These are phyloP conservation scores for Lipomyces chichibuensis DNA, from an alignment of 805 yeast species.

Conservation along the genomic window DNA sequence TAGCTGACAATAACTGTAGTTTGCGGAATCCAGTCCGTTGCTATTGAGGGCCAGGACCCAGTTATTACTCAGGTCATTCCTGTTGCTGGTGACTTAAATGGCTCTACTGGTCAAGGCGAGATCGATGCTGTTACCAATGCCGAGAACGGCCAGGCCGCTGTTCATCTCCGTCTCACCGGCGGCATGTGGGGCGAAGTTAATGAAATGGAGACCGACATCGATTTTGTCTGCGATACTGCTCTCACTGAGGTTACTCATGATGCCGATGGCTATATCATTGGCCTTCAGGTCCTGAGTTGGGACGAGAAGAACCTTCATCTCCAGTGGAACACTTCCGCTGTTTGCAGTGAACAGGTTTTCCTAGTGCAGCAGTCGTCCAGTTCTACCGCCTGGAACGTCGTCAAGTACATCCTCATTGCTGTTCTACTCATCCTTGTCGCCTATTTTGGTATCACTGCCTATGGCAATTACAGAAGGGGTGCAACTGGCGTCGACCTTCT, in stretches of 20 bases:
- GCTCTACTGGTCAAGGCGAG: conserved; percentile 28
- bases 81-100: conserved; percentile 42
- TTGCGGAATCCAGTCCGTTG: conserved; percentile 70
- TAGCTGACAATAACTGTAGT: conserved; percentile 41
- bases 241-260: conserved; percentile 33
- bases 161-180: conserved; percentile 51
- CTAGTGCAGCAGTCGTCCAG: conserved; percentile 35
- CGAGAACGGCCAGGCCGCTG: conserved; percentile 18
- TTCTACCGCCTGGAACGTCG: conserved; percentile 74
- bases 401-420: conserved; percentile 74
- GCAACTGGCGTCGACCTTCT: conserved; percentile 59
- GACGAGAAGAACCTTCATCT: conserved; percentile 42
- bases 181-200: conserved; percentile 71
- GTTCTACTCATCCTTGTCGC: conserved; percentile 19
- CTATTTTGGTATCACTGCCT: conserved; percentile 62
- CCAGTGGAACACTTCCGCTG: conserved; percentile 49
- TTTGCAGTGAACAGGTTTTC: conserved; percentile 46
- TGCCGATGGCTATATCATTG: conserved; percentile 36
- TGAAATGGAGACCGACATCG: conserved; percentile 44
- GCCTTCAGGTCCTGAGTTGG: conserved; percentile 40
- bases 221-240: conserved; percentile 42
- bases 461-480: conserved; percentile 72
- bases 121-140: conserved; percentile 10
- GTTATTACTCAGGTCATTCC: conserved; percentile 66
- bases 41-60: conserved; percentile 52